These are phyloP conservation scores for Xerocomus spinulosus DNA, from an alignment of 768 basidiomycete species.

Conservation along the genomic window DNA sequence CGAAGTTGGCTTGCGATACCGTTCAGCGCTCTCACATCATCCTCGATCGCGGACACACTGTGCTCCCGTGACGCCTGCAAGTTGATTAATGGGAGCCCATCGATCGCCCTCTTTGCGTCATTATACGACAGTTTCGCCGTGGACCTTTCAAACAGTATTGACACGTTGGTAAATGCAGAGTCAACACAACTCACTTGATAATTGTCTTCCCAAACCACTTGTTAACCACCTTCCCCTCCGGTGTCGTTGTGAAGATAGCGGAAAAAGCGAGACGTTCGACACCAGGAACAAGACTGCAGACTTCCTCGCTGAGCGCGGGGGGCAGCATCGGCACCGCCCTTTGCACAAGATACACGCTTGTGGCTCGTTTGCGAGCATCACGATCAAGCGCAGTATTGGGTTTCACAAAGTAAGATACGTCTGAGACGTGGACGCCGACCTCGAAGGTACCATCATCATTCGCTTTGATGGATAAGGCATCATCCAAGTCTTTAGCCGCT, in stretches of 20 bases:
- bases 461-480: slow-evolving; percentile 83
- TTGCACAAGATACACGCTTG: slow-evolving; percentile 95
- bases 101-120: slow-evolving; percentile 78
- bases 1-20: slow-evolving; percentile 70
- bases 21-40: slow-evolving; percentile 69
- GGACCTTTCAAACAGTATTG: slow-evolving; percentile 49
- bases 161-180: not conserved
- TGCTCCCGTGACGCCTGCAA: slow-evolving; percentile 57
- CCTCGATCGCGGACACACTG: slow-evolving; percentile 54
- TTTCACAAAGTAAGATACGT: slow-evolving; percentile 93
- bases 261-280: slow-evolving; percentile 91
- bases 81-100: slow-evolving; percentile 57
- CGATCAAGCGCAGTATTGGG: slow-evolving; percentile 96
- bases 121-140: slow-evolving; percentile 80
- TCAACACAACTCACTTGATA: slow-evolving; percentile 59
- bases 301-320: slow-evolving; percentile 84
- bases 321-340: slow-evolving; percentile 97
- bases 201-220: slow-evolving; percentile 95
- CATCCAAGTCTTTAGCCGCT: slow-evolving; percentile 88
- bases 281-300: slow-evolving; percentile 87
- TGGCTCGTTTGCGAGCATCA: slow-evolving; percentile 95
- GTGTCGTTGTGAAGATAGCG: slow-evolving; percentile 77
- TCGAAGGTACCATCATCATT: slow-evolving; percentile 93
- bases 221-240: slow-evolving; percentile 75
- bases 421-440: slow-evolving; percentile 92